Evolutionary conservation across 1,284 basidiomycete species (phyloP), one percentile per base, ranked within the genome.

Genomic region (Meira miltonrushii): DNA sequence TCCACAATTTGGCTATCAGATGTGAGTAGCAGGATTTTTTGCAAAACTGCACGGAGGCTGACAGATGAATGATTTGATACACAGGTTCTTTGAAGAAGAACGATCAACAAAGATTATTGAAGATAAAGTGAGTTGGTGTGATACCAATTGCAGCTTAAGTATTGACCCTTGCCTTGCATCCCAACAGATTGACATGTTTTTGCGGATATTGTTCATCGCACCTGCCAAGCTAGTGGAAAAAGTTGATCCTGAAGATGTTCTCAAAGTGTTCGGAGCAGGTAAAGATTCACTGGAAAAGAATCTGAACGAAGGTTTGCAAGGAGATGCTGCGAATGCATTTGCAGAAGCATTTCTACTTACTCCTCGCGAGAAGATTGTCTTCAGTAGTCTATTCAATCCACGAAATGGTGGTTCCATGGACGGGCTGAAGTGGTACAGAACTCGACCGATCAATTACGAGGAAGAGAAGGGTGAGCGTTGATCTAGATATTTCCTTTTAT

Each of bases 391-490:
- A 57, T 52, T 66, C 19, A 33, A 43, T 51, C 39, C 58, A 48
- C 67, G 68, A 54, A 59, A 58, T 33, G 70, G 67, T 23, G 56
- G 67, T 11, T 60, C 62, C 5, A 72, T 72, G 68, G 68, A 72
- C 25, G 70, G 70, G 5, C 51, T 72, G 0, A 72, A 67, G 59
- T 72, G 70, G 70, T 72, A 72, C 46, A 56, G 70, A 11, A 69
- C 67, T 23, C 54, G 68, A 17, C 54, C 60, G 46, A 63, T 72
- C 62, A 72, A 72, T 47, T 67, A 57, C 54, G 47, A 66, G 28
- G 68, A 71, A 37, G 68, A 71, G 19, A 58, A 62, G 21, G 51
- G 58, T 60, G 21, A 40, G 61, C n/a, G 39, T 40, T 40, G 11
- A n/a, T n/a, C 39, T 11, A n/a, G 39, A n/a, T 11, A 40, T 40